Evolutionary conservation across 805 yeast genomes (phyloP).

Genomic region (Candida railenensis): DNA sequence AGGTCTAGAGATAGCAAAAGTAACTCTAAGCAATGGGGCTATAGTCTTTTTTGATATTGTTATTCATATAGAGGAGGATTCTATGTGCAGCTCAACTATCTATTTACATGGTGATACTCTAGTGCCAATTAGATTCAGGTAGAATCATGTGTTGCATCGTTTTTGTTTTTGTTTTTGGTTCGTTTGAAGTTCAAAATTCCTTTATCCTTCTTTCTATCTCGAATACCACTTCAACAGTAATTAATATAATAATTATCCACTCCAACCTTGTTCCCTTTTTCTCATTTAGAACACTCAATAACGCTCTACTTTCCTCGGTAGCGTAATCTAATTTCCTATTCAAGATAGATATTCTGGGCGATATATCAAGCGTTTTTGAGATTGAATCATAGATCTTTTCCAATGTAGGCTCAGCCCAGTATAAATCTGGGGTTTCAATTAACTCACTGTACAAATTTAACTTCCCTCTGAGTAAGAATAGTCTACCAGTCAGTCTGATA

Average conservation of each 20-base stretch:
- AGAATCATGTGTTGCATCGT: too few relatives aligned
- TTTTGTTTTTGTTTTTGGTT: too few relatives aligned
- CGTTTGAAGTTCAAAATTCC: neutral
- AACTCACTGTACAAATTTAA: conserved; percentile 83
- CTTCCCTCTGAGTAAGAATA: conserved; percentile 76
- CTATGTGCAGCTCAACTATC: too few relatives aligned
- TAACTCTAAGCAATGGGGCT: too few relatives aligned
- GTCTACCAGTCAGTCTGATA: conserved; percentile 66
- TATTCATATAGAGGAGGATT: too few relatives aligned
- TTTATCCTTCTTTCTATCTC: conserved; percentile 48
- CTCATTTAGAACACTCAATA: conserved; percentile 73
- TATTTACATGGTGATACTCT: too few relatives aligned
- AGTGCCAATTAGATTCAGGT: too few relatives aligned
- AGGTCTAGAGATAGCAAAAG: too few relatives aligned
- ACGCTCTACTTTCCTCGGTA: conserved; percentile 80
- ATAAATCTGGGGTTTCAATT: conserved; percentile 88
- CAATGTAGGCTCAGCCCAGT: conserved; percentile 88
- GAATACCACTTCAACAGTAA: conserved; percentile 81
- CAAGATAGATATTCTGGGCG: conserved; percentile 72
- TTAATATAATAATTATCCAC: conserved; percentile 83
- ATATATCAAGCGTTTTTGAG: conserved; percentile 70
- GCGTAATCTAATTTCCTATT: conserved; percentile 88
- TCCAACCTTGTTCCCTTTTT: conserved; percentile 75
- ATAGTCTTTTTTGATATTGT: too few relatives aligned
- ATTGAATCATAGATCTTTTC: conserved; percentile 74